A percentile compares a stretch with the other conserved stretches of the same genome.
These are phyloP conservation scores for Rhizomucor miehei DNA, from an alignment of 371 early-diverging fungal species.

Conservation along the genomic window DNA sequence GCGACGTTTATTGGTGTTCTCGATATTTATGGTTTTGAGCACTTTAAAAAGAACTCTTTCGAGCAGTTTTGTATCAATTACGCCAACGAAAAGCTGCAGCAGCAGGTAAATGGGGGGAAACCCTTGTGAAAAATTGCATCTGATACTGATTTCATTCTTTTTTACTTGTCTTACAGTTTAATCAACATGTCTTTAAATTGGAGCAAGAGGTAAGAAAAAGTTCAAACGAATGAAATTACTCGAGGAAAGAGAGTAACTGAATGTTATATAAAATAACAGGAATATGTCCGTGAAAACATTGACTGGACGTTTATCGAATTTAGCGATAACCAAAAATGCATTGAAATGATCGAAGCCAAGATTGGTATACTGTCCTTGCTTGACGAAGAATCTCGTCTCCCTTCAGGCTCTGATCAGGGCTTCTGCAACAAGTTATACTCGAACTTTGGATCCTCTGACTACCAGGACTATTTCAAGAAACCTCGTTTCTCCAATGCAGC, in stretches of 20 bases:
- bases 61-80: slow-evolving; percentile 99
- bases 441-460: slow-evolving; percentile 66
- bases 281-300: slow-evolving; percentile 92
- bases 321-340: slow-evolving; percentile 99
- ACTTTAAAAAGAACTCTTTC: slow-evolving; percentile 97
- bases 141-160: slow-evolving; percentile 5
- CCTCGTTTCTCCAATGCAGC: slow-evolving; percentile 84
- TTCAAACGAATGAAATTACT: neutral
- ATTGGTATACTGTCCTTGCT: slow-evolving; percentile 94
- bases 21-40: slow-evolving; percentile 97
- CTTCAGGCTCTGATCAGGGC: slow-evolving; percentile 82
- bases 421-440: slow-evolving; percentile 86
- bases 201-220: slow-evolving; percentile 75
- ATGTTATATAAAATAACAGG: slow-evolving; percentile 28
- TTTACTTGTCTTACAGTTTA: slow-evolving; percentile 60
- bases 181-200: slow-evolving; percentile 72
- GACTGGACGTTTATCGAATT: slow-evolving; percentile 93
- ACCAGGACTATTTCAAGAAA: slow-evolving; percentile 82
- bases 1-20: slow-evolving; percentile 89
- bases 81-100: slow-evolving; percentile 97
- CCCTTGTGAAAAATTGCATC: neutral
- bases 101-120: slow-evolving; percentile 51
- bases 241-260: neutral
- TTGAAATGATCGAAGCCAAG: slow-evolving; percentile 96
- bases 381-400: slow-evolving; percentile 95